Conservation (phyloP, 257 asterid genomes). For the Solanum lycopersicoides region DNA sequence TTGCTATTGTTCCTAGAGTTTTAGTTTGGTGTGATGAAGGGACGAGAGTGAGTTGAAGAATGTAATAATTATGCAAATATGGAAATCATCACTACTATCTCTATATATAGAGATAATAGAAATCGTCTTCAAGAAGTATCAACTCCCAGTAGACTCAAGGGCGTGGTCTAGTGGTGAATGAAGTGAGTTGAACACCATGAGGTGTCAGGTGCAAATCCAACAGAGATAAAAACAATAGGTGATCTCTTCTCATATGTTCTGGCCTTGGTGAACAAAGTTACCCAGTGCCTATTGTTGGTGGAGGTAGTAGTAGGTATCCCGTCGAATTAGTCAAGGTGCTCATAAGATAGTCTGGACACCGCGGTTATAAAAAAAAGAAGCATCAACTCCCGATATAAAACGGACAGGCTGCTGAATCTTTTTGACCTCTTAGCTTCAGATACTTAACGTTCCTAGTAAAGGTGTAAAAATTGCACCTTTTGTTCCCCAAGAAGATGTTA, state of each 20-base stretch:
- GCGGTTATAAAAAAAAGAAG: not conserved
- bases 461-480: not conserved
- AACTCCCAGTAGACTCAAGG: not conserved
- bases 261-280: not conserved
- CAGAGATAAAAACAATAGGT: not conserved
- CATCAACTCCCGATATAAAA: not conserved
- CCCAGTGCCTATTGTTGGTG: not conserved
- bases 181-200: not conserved
- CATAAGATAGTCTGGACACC: not conserved
- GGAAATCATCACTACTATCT: not conserved
- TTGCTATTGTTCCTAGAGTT: not conserved
- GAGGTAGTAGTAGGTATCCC: not conserved
- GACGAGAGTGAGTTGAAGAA: not conserved
- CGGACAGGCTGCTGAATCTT: not conserved
- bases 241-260: not conserved
- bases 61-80: not conserved
- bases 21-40: not conserved
- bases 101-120: not conserved
- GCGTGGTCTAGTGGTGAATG: not conserved
- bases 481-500: not conserved
- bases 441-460: not conserved
- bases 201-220: not conserved
- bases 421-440: constrained; percentile 3
- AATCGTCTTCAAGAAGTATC: not conserved
- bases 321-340: not conserved